Evolutionary conservation across 164 flowering plant genomes (phyloP).

Genomic region (Magnolia kwangsiensis): DNA sequence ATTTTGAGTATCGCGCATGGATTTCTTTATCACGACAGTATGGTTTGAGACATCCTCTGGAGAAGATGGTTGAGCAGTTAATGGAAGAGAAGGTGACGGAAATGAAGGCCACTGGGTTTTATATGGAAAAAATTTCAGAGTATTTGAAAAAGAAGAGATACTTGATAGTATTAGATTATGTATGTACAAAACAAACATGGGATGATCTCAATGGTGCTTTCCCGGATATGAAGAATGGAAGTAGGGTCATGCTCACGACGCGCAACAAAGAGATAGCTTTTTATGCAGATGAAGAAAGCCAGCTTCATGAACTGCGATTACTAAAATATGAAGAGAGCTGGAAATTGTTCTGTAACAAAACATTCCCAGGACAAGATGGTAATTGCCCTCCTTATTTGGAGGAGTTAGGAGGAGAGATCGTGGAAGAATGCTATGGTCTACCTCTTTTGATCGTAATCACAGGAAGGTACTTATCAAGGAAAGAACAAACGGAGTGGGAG

Average conservation of each 20-base stretch:
- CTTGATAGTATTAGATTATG: conserved; percentile 38
- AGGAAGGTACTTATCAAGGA: conserved; percentile 6
- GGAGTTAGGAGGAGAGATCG: neutral
- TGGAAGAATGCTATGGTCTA: conserved; percentile 14
- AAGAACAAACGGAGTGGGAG: conserved; percentile 4
- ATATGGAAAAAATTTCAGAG: conserved; percentile 5
- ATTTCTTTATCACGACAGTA: conserved; percentile 8
- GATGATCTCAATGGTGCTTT: conserved; percentile 22
- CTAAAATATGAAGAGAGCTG: neutral
- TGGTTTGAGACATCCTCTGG: neutral
- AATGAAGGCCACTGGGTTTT: conserved; percentile 27
- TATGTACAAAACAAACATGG: conserved; percentile 30
- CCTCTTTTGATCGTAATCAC: conserved; percentile 13
- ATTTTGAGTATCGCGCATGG: conserved; percentile 18
- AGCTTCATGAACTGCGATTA: neutral
- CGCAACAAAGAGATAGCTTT: conserved; percentile 26
- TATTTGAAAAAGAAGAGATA: conserved; percentile 6
- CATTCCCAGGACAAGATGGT: neutral
- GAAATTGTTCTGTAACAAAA: neutral
- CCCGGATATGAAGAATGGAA: conserved; percentile 18
- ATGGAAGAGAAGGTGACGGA: neutral
- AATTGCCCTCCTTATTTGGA: neutral
- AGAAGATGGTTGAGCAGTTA: neutral
- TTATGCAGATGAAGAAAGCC: neutral
- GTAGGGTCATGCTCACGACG: conserved; percentile 36